Conservation (phyloP, 169 alveolate genomes). For the Toxoplasma gondii region DNA sequence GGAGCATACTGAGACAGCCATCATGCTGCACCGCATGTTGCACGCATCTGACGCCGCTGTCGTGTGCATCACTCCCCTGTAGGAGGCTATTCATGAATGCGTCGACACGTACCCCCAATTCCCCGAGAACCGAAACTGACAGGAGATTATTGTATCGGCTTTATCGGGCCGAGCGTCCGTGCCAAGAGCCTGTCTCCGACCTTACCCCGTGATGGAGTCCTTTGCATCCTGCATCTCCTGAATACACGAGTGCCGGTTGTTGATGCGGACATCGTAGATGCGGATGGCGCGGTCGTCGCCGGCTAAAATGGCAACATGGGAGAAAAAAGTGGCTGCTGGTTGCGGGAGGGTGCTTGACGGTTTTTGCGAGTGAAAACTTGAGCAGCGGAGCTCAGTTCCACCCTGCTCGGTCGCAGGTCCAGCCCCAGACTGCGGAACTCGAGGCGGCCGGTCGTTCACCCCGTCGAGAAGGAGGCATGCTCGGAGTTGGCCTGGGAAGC, state of each 20-base stretch:
- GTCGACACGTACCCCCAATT: no score
- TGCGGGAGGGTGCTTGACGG: neutral
- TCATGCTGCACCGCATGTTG: no score
- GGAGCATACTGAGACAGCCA: no score
- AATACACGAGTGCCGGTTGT: neutral
- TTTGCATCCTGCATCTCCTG: conserved; percentile 2
- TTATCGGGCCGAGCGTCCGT: no score
- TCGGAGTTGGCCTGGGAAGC: conserved; percentile 18
- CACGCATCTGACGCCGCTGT: no score
- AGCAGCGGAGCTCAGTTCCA: neutral
- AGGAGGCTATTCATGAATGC: no score
- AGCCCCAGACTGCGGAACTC: neutral
- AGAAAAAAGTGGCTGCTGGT: neutral
- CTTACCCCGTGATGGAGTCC: neutral
- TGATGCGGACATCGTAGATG: conserved; percentile 4
- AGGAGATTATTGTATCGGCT: no score
- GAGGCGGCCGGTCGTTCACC: neutral
- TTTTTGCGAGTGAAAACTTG: neutral
- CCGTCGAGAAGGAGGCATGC: neutral
- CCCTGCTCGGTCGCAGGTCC: no score
- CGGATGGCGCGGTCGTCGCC: conserved; percentile 16
- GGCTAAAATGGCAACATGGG: neutral
- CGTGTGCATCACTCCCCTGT: no score
- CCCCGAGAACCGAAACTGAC: no score
- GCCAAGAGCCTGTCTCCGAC: no score